phyloP scores from a whole-genome alignment of 768 basidiomycete species.

The Grammothele lineata region DNA sequence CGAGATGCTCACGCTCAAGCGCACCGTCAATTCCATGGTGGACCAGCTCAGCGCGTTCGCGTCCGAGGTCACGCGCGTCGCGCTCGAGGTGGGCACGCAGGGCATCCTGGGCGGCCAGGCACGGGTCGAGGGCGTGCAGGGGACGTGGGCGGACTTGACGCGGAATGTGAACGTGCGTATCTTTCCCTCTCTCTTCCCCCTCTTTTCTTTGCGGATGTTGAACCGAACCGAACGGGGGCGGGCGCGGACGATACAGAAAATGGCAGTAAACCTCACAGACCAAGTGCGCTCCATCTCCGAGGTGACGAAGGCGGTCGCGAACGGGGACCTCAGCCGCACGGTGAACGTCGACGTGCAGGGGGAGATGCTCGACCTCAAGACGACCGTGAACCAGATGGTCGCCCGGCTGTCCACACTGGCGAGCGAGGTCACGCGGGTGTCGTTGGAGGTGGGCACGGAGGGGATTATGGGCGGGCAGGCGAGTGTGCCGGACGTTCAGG shows the following conservation, averaged over 20 bases:
- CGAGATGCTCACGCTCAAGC: conserved; percentile 82
- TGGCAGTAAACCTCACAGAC: conserved; percentile 81
- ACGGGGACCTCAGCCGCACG: conserved; percentile 77
- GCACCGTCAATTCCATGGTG: conserved; percentile 93
- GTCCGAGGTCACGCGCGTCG: conserved; percentile 76
- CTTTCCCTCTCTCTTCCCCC: not conserved
- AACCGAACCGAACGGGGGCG: too few species aligned
- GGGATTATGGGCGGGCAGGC: conserved; percentile 95
- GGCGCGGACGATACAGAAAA: too few species aligned
- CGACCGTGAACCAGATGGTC: conserved; percentile 79
- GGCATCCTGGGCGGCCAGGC: conserved; percentile 91
- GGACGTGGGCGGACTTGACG: conserved; percentile 90
- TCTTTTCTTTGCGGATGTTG: not conserved
- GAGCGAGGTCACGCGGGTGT: conserved; percentile 86
- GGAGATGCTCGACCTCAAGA: conserved; percentile 86
- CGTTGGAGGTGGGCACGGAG: conserved; percentile 88
- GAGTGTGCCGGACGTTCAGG: conserved; percentile 85
- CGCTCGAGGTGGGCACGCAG: conserved; percentile 86
- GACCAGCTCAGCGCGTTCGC: conserved; percentile 86
- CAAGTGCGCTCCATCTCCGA: conserved; percentile 92
- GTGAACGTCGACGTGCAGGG: conserved; percentile 93
- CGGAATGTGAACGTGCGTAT: conserved; percentile 79
- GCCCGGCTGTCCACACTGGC: conserved; percentile 67
- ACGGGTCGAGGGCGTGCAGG: conserved; percentile 84
- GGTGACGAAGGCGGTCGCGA: conserved; percentile 72